Percentiles rank a stretch among this genome's conserved stretches.
Conservation (phyloP, 2,329 filamentous ascomycete species). For the Tympanopsis confertula region DNA sequence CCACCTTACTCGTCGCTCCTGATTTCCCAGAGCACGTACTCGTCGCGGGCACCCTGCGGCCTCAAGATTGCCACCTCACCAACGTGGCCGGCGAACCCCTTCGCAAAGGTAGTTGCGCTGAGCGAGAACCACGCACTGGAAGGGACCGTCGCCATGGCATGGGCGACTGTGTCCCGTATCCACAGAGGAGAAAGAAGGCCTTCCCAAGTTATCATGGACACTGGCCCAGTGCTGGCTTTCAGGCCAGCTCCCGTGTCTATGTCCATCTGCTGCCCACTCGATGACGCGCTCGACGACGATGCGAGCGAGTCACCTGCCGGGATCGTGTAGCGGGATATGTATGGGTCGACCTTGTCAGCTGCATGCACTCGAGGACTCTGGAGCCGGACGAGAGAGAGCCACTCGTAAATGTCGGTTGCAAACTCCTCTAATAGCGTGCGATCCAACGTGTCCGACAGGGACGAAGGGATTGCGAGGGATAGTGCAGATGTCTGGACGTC, state of each 20-base stretch:
- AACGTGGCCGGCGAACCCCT: constrained; percentile 26
- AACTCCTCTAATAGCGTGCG: constrained; percentile 47
- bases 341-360: constrained; percentile 52
- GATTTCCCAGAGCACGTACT: constrained; percentile 52
- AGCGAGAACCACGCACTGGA: constrained; percentile 42
- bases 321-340: constrained; percentile 55
- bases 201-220: constrained; percentile 45
- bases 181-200: constrained; percentile 44
- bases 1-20: too few relatives aligned
- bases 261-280: too few relatives aligned
- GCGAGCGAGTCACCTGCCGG: constrained; percentile 25
- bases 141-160: constrained; percentile 28
- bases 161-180: constrained; percentile 33
- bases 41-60: constrained; percentile 31
- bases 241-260: too few relatives aligned
- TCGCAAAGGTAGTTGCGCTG: constrained; percentile 37
- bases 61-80: constrained; percentile 42
- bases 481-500: constrained; percentile 16
- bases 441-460: constrained; percentile 20
- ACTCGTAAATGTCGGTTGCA: constrained; percentile 58
- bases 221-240: constrained; percentile 11
- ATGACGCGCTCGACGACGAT: background rate
- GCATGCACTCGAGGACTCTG: constrained; percentile 49
- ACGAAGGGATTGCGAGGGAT: constrained; percentile 15
- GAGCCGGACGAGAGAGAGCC: constrained; percentile 58